A percentile compares a stretch with the other conserved stretches of the same genome.
Conservation (phyloP, 257 asterid genomes). For the Lycium barbarum region DNA sequence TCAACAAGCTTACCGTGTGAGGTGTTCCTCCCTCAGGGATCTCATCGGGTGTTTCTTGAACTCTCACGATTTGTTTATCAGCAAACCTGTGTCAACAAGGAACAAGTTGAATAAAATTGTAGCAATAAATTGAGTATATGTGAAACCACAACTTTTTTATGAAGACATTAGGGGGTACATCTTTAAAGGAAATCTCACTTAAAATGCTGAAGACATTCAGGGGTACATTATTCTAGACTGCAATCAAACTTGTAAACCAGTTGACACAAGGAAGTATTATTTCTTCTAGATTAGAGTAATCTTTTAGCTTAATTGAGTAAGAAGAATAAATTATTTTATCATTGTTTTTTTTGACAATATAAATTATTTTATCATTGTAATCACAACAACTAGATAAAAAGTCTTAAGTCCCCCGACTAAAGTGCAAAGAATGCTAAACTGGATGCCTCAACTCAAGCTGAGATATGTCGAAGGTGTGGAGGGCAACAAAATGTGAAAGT, state of each 20-base stretch:
- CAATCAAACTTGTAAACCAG: neutral
- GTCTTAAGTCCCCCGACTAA: neutral
- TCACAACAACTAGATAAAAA: neutral
- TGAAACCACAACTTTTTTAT: neutral
- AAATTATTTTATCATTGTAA: neutral
- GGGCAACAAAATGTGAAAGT: neutral
- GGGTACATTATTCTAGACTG: neutral
- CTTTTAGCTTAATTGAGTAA: neutral
- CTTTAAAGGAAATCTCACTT: neutral
- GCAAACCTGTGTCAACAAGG: conserved; percentile 62
- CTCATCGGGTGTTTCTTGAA: conserved; percentile 98
- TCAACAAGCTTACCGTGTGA: conserved; percentile 94
- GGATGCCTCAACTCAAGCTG: neutral
- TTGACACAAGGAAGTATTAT: neutral
- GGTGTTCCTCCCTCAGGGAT: conserved; percentile 99
- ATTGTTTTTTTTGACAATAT: no score
- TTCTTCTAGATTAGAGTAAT: neutral
- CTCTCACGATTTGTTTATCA: conserved; percentile 96
- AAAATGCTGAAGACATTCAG: neutral
- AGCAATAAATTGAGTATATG: neutral
- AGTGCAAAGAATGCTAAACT: conserved; percentile 1
- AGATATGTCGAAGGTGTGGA: neutral
- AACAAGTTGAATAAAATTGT: neutral
- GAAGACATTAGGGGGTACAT: neutral
- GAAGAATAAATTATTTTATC: neutral